Conservation (phyloP, 169 alveolate species). For the Blepharisma undulans region DNA sequence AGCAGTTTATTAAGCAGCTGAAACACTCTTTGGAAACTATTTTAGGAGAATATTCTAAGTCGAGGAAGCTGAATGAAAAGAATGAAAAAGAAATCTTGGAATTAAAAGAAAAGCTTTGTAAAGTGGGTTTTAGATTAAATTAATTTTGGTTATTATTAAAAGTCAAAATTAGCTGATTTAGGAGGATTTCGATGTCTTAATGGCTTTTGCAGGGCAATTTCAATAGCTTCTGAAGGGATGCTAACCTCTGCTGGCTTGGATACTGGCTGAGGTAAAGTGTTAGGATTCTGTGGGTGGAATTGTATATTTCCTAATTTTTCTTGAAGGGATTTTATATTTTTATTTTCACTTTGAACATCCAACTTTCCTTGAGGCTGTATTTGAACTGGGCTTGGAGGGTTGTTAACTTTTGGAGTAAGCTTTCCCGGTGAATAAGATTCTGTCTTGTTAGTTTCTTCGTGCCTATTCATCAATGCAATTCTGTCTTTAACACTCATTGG, state of each 20-base stretch:
- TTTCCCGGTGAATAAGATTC: not conserved
- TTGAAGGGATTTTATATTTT: not conserved
- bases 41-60: not conserved
- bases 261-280: not conserved
- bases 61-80: not conserved
- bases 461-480: not conserved
- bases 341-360: not conserved
- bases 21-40: not conserved
- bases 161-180: not conserved
- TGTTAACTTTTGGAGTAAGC: not conserved
- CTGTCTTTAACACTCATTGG: not conserved
- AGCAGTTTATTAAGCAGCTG: not conserved
- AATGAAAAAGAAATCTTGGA: not conserved
- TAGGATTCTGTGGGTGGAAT: not conserved
- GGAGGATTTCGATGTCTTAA: not conserved
- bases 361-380: not conserved
- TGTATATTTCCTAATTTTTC: not conserved
- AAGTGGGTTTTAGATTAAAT: not conserved
- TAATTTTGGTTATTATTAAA: not conserved
- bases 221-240: not conserved
- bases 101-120: not conserved
- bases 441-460: not conserved
- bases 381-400: not conserved
- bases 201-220: not conserved
- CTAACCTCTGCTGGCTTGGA: not conserved